Conservation (phyloP, 495 filamentous ascomycete species). For the Hyaloscypha bicolor region DNA sequence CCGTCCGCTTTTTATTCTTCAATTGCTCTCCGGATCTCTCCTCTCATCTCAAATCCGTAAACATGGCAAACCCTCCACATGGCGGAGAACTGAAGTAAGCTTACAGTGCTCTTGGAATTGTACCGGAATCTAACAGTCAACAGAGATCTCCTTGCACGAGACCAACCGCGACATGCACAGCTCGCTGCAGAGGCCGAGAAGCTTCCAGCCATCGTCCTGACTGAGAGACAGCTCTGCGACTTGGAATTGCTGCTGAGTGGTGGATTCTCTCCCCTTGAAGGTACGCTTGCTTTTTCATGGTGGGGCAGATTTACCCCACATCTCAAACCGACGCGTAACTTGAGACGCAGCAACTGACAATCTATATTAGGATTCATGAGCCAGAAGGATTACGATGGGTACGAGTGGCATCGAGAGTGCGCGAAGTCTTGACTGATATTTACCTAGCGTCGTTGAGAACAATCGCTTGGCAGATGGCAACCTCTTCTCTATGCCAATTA, state of each 20-base stretch:
- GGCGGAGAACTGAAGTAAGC: conserved; percentile 85
- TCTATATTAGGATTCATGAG: conserved; percentile 83
- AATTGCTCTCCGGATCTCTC: background rate
- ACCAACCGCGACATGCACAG: conserved; percentile 74
- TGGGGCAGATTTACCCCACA: conserved; percentile 26
- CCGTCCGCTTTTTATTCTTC: background rate
- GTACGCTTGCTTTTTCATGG: conserved; percentile 52
- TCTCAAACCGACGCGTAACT: background rate
- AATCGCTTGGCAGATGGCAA: conserved; percentile 84
- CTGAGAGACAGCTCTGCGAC: conserved; percentile 95
- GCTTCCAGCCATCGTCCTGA: conserved; percentile 81
- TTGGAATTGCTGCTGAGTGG: conserved; percentile 94
- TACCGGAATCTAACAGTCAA: conserved; percentile 9
- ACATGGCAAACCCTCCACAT: conserved; percentile 78
- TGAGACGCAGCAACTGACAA: conserved; percentile 14
- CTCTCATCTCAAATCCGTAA: conserved; percentile 3
- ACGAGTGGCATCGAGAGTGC: conserved; percentile 33
- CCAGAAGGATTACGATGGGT: conserved; percentile 94
- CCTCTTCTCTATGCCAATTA: conserved; percentile 97
- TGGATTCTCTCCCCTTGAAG: conserved; percentile 96
- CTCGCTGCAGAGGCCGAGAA: conserved; percentile 83
- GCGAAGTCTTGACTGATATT: conserved; percentile 15
- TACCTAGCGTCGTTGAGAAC: conserved; percentile 77
- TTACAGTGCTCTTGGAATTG: background rate
- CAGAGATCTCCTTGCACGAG: conserved; percentile 83